Percentiles rank a stretch among this genome's conserved stretches.
Conservation (phyloP, 73 alveolate species). For the Symbiodinium pilosum region DNA sequence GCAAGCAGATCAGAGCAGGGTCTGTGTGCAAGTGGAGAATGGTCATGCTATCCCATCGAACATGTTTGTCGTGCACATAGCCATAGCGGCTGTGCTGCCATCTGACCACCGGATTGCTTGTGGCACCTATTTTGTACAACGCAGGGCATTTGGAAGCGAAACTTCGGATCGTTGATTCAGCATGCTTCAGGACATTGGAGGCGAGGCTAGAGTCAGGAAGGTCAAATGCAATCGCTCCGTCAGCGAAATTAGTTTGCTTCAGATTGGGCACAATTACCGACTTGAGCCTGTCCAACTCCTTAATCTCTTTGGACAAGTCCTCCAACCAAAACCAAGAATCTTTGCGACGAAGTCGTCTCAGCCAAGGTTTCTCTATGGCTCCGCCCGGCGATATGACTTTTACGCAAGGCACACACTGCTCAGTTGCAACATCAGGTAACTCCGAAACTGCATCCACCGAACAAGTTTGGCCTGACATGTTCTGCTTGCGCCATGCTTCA, state of each 20-base stretch:
- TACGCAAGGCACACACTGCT: background rate
- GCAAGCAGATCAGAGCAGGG: background rate
- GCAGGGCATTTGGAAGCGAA: constrained; percentile 14
- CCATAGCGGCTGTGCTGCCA: constrained; percentile 37
- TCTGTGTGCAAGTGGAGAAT: background rate
- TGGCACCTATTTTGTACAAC: constrained; percentile 28
- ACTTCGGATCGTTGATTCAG: background rate
- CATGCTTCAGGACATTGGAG: background rate
- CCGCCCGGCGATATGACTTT: background rate
- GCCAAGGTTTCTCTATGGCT: background rate
- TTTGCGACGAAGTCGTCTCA: background rate
- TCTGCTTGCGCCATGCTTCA: background rate
- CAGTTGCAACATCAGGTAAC: background rate
- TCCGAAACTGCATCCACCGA: background rate
- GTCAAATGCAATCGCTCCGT: constrained; percentile 13
- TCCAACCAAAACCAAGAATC: background rate
- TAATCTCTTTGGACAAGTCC: background rate
- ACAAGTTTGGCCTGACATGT: no score
- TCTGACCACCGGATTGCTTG: constrained; percentile 1
- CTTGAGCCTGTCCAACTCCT: background rate
- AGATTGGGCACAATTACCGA: background rate
- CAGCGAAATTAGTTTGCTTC: background rate
- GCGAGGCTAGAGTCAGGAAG: background rate
- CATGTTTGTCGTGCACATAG: background rate
- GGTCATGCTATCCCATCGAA: constrained; percentile 22